Conservation (phyloP, 2,329 filamentous ascomycete species). For the Diaporthe capsici region DNA sequence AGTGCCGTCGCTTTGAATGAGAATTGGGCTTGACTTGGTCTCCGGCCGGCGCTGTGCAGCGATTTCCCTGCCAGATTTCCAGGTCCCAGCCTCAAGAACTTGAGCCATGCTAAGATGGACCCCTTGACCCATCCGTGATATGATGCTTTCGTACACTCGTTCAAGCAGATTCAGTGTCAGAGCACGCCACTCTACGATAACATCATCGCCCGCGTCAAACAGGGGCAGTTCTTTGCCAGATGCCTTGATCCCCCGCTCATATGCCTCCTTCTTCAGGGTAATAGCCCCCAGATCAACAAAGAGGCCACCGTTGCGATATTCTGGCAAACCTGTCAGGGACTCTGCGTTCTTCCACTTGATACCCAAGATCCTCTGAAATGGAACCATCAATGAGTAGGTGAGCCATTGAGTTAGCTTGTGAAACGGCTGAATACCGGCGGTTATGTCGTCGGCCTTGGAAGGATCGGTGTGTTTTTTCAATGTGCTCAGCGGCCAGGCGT, state of each 20-base stretch:
- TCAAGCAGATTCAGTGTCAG: slow-evolving; percentile 70
- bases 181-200: slow-evolving; percentile 72
- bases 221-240: slow-evolving; percentile 61
- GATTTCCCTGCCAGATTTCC: slow-evolving; percentile 81
- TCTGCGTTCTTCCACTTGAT: slow-evolving; percentile 87
- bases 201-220: slow-evolving; percentile 67
- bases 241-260: slow-evolving; percentile 76
- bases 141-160: slow-evolving; percentile 59
- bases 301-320: slow-evolving; percentile 92
- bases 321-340: slow-evolving; percentile 87
- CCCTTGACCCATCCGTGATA: slow-evolving; percentile 52
- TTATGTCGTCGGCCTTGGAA: slow-evolving; percentile 8
- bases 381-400: slow-evolving; percentile 92
- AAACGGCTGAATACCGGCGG: slow-evolving; percentile 79
- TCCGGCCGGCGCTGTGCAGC: slow-evolving; percentile 84
- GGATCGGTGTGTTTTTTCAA: slow-evolving; percentile 66
- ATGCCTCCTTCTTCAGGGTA: slow-evolving; percentile 79
- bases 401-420: slow-evolving; percentile 97
- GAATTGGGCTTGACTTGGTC: slow-evolving; percentile 86
- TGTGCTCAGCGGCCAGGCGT: slow-evolving; percentile 64
- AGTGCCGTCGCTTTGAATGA: slow-evolving; percentile 85
- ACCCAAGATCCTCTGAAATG: slow-evolving; percentile 85
- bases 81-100: slow-evolving; percentile 66
- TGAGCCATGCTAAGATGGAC: slow-evolving; percentile 62
- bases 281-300: slow-evolving; percentile 88